Evolutionary conservation across 2,329 filamentous ascomycete genomes (phyloP), one percentile per base, ranked within the genome.

Genomic region (Colletotrichum tabaci): DNA sequence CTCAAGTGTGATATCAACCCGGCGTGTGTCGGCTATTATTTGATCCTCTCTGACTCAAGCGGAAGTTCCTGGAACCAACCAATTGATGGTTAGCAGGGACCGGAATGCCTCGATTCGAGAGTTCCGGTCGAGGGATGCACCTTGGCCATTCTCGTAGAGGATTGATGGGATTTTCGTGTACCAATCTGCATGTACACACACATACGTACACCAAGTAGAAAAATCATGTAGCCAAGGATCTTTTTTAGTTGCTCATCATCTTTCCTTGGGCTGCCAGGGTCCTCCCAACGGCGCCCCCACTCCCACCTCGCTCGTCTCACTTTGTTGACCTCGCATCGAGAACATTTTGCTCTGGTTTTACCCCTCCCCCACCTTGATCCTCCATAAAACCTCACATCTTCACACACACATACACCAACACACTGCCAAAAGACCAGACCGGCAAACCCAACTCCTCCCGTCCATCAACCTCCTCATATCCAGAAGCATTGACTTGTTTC

Each of bases 301-400:
- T n/a, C 35, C 55, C 35, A 18, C 6, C 50, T 53, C 50, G 26
- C 26, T 18, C 15, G 30, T 55, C 50, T 26, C n/a, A 18, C n/a
- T 21, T 10, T 44, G 57, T 62, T 47, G 57, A n/a, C 56, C 40
- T 65, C 42, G 46, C 56, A 58, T 67, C 42, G 57, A 26, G 42
- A 49, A 23, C 57, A n/a, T 35, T 26, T 55, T 49, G 35, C 23
- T 38, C 16, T 52, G 35, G 23, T 46, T 40, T 44, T 66, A 46
- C 63, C 67, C 64, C 67, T 71, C 67, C 67, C 67, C 63, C 63
- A 62, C 63, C 63, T 67, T 52, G 15, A 15, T 18, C 15, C 10
- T 38, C 13, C 49, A 13, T 23, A 21, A 4, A 52, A 61, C 23
- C 50, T 56, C 63, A 46, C 23, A 15, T n/a, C 35, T 38, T 10